Percentiles rank a stretch among this genome's conserved stretches.
Conservation (phyloP, 768 basidiomycete species). For the Xanthoconium purpureum region DNA sequence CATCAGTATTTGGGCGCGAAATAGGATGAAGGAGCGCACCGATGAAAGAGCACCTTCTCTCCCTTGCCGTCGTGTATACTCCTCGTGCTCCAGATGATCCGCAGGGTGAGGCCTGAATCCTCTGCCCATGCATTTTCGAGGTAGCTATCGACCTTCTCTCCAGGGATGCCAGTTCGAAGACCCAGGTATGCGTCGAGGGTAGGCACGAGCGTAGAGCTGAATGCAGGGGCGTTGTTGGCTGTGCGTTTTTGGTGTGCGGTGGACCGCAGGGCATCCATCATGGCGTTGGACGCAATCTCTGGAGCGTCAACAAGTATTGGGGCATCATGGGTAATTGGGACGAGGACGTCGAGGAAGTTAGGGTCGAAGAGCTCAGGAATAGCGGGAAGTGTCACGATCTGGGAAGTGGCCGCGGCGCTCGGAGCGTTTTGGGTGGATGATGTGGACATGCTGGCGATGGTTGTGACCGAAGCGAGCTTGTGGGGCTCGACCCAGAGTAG, state of each 20-base stretch:
- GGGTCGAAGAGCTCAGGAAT: slow-evolving; percentile 58
- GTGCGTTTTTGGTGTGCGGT: slow-evolving; percentile 46
- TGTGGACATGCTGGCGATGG: too few relatives aligned
- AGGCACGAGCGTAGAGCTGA: slow-evolving; percentile 46
- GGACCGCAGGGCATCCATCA: slow-evolving; percentile 53
- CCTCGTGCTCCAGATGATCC: slow-evolving; percentile 63
- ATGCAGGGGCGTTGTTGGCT: slow-evolving; percentile 49
- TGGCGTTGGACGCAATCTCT: slow-evolving; percentile 34
- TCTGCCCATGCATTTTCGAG: slow-evolving; percentile 56
- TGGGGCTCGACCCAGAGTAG: too few relatives aligned
- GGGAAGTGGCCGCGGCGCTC: slow-evolving; percentile 23
- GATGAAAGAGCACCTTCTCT: slow-evolving; percentile 59
- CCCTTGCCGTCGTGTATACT: slow-evolving; percentile 71
- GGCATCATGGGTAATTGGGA: slow-evolving; percentile 33
- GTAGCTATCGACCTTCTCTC: slow-evolving; percentile 28
- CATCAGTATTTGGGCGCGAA: background rate
- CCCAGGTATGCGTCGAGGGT: slow-evolving; percentile 58
- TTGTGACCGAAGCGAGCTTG: too few relatives aligned
- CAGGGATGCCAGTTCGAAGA: slow-evolving; percentile 30
- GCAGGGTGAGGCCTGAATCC: slow-evolving; percentile 53
- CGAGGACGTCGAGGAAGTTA: slow-evolving; percentile 53
- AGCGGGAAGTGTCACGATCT: slow-evolving; percentile 49
- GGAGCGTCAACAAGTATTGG: background rate
- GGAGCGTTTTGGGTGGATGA: too few relatives aligned
- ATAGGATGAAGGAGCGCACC: slow-evolving; percentile 27